Evolutionary conservation across 2,329 filamentous ascomycete species (phyloP).

Genomic region (Venturiaceae sp.): DNA sequence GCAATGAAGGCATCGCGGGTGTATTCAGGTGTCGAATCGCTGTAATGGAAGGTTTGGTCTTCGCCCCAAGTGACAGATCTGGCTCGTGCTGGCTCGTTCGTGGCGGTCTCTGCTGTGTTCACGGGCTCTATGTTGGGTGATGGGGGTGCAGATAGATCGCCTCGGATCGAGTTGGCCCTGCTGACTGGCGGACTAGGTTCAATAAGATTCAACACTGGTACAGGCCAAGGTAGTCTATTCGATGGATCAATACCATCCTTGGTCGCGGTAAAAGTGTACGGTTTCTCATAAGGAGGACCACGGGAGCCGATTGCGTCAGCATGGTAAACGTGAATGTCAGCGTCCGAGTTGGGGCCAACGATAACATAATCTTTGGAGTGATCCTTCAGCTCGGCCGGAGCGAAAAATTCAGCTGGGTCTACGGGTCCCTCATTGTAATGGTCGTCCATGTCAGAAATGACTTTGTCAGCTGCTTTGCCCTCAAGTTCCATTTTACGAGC

Average conservation of each 20-base stretch:
- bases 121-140: conserved; percentile 23
- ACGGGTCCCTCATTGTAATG: conserved; percentile 26
- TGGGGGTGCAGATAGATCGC: conserved; percentile 22
- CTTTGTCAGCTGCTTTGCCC: conserved; percentile 24
- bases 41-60: conserved; percentile 36
- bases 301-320: conserved; percentile 21
- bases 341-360: conserved; percentile 33
- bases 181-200: conserved; percentile 48
- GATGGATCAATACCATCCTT: conserved; percentile 23
- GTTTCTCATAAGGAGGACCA: conserved; percentile 24
- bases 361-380: conserved; percentile 20
- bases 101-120: conserved; percentile 11
- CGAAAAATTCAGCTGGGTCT: conserved; percentile 30
- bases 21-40: conserved; percentile 33
- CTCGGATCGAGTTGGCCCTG: conserved; percentile 22
- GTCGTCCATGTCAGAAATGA: conserved; percentile 32
- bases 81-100: conserved; percentile 12
- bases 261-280: conserved; percentile 28
- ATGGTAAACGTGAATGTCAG: conserved; percentile 32
- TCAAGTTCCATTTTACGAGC: conserved; percentile 2
- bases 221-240: conserved; percentile 26
- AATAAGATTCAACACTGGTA: conserved; percentile 47
- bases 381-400: conserved; percentile 32
- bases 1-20: conserved; percentile 26
- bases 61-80: conserved; percentile 36